Evolutionary conservation across 306 rosid genomes (phyloP).

Genomic region (Cicer arietinum): DNA sequence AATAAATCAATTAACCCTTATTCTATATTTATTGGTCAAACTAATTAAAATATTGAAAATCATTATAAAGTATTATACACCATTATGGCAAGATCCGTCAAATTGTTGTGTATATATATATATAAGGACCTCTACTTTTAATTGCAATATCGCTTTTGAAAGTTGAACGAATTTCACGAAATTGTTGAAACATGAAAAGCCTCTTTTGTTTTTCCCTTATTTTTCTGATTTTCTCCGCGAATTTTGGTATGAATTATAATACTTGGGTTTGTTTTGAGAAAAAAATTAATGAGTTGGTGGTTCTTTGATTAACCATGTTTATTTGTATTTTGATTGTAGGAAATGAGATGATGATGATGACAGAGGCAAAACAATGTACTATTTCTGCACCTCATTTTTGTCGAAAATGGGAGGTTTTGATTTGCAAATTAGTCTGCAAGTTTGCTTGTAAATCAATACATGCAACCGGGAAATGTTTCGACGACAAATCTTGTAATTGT

Average conservation of each 20-base stretch:
- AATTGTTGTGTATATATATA: too few species aligned
- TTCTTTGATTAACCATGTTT: neutral
- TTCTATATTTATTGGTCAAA: too few species aligned
- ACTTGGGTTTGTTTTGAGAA: neutral
- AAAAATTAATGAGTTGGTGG: neutral
- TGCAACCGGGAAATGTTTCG: neutral
- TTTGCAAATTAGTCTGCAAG: slow-evolving; percentile 3
- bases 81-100: too few species aligned
- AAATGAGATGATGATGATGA: neutral
- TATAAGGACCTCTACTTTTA: neutral
- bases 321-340: neutral
- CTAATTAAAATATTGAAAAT: too few species aligned
- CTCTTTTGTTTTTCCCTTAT: neutral
- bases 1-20: too few species aligned
- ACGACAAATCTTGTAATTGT: neutral
- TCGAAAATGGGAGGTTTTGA: neutral
- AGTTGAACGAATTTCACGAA: neutral
- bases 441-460: neutral
- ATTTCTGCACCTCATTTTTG: neutral
- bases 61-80: too few species aligned
- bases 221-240: neutral
- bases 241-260: neutral
- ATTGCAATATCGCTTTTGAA: neutral
- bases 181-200: neutral
- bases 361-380: neutral